A percentile compares a stretch with the other conserved stretches of the same genome.
Conservation (phyloP, 352 stramenopile genomes). For the Globisporangium rhizosaccharum region DNA sequence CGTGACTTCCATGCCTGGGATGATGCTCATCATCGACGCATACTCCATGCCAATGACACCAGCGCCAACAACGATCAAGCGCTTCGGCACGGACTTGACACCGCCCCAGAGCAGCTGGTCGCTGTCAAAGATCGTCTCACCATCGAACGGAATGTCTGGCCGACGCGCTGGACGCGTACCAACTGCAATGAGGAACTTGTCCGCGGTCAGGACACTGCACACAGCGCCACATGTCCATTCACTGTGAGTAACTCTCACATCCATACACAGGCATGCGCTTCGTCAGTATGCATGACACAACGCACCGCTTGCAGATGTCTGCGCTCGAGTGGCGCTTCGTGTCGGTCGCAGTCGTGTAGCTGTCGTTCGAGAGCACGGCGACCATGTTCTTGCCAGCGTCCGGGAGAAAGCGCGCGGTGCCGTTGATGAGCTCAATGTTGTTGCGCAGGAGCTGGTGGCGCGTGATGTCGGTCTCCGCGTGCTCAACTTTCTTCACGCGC, state of each 20-base stretch:
- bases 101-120: constrained; percentile 83
- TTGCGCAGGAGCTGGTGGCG: constrained; percentile 81
- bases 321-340: constrained; percentile 62
- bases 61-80: constrained; percentile 76
- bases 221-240: neutral
- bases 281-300: neutral
- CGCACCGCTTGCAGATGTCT: constrained; percentile 81
- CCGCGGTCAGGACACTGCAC: constrained; percentile 67
- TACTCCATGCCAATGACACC: constrained; percentile 92
- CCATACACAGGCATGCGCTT: neutral
- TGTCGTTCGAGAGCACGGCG: constrained; percentile 80
- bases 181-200: constrained; percentile 85
- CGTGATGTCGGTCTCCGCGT: constrained; percentile 82
- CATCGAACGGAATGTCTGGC: constrained; percentile 83
- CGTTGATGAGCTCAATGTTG: constrained; percentile 71
- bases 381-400: constrained; percentile 68
- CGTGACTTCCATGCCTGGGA: constrained; percentile 85
- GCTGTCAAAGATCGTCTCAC: constrained; percentile 80
- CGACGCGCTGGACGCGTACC: constrained; percentile 78
- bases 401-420: constrained; percentile 73
- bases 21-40: constrained; percentile 89
- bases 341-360: constrained; percentile 74
- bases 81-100: constrained; percentile 64
- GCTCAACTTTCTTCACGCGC: constrained; percentile 78
- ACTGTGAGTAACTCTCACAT: neutral